Conservation (phyloP, 148 eudicot species). For the Limonium bicolor region DNA sequence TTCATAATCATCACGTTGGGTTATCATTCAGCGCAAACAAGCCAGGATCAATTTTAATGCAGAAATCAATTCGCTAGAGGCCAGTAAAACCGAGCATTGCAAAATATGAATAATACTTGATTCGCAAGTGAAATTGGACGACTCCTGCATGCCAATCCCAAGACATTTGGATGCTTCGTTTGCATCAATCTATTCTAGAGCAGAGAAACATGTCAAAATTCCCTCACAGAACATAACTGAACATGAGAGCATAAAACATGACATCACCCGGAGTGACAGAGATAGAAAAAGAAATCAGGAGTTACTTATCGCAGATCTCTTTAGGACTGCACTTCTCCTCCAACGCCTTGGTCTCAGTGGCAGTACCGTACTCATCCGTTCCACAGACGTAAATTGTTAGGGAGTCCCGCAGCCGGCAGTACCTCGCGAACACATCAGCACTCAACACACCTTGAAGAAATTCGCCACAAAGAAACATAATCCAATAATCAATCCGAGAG, state of each 20-base stretch:
- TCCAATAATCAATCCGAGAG: not conserved
- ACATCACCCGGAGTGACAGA: too few relatives aligned
- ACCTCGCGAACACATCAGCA: slow-evolving; percentile 90
- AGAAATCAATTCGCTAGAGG: too few relatives aligned
- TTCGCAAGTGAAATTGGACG: too few relatives aligned
- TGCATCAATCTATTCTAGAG: too few relatives aligned
- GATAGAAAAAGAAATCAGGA: not conserved
- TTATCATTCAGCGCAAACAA: too few relatives aligned
- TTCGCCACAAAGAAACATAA: not conserved
- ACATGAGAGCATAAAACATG: not conserved
- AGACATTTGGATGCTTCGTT: too few relatives aligned
- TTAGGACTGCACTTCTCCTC: slow-evolving; percentile 76
- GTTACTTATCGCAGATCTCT: slow-evolving; percentile 80
- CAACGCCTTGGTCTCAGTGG: slow-evolving; percentile 90
- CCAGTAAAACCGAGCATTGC: too few relatives aligned
- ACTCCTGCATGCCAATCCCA: too few relatives aligned
- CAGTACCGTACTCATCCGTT: slow-evolving; percentile 92
- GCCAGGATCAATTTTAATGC: too few relatives aligned
- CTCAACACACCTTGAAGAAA: slow-evolving; percentile 58
- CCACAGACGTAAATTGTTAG: slow-evolving; percentile 69
- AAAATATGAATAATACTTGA: too few relatives aligned
- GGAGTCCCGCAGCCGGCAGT: slow-evolving; percentile 65
- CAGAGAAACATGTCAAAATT: not conserved
- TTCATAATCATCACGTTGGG: too few relatives aligned
- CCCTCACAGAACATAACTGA: too few relatives aligned